These are phyloP conservation scores for Capsella bursapastoris DNA, from an alignment of 345 rosid genomes.

Conservation along the genomic window DNA sequence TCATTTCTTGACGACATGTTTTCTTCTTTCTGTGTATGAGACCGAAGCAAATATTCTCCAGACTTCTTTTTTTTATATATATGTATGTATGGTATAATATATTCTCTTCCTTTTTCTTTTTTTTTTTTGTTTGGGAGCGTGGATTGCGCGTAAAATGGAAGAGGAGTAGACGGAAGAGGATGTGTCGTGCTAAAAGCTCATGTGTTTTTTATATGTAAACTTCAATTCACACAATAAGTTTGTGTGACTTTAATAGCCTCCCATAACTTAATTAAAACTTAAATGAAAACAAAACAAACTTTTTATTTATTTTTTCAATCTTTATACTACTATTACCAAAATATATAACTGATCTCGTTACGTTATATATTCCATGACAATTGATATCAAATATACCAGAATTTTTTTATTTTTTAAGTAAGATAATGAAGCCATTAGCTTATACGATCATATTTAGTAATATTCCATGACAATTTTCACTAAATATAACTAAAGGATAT, in stretches of 20 bases:
- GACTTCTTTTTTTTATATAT: background rate
- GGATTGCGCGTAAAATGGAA: slow-evolving; percentile 30
- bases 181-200: slow-evolving; percentile 13
- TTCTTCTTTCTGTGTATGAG: background rate
- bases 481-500: background rate
- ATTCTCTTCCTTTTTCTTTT: background rate
- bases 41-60: background rate
- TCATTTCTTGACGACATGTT: slow-evolving; percentile 34
- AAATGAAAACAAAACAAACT: too few species aligned
- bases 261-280: background rate
- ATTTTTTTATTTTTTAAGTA: too few species aligned
- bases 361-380: too few species aligned
- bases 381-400: too few species aligned
- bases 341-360: too few species aligned
- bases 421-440: background rate
- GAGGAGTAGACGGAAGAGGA: slow-evolving; percentile 4
- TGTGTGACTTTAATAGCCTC: slow-evolving; percentile 33
- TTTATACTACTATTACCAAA: too few species aligned
- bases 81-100: background rate
- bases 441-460: background rate
- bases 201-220: slow-evolving; percentile 32
- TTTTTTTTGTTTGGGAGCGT: background rate
- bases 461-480: background rate
- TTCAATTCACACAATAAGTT: background rate
- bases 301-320: too few species aligned